Conservation (phyloP, 805 yeast genomes). For the Hanseniaspora hatyaiensis region DNA sequence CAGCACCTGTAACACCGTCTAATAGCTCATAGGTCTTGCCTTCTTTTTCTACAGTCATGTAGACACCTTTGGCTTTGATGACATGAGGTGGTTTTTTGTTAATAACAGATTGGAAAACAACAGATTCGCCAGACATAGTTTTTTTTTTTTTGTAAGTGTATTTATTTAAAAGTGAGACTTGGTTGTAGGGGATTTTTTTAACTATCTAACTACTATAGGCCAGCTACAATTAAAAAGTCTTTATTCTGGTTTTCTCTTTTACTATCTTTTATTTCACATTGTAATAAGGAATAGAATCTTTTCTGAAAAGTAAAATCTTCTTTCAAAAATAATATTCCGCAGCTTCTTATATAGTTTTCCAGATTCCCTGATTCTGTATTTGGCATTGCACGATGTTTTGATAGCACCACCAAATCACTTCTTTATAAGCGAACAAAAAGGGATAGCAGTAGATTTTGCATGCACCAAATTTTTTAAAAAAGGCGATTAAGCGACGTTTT, state of each 20-base stretch:
- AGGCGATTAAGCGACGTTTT: no score
- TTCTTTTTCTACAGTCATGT: slow-evolving; percentile 33
- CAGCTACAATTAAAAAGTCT: not conserved
- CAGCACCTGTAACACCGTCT: slow-evolving; percentile 45
- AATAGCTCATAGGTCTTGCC: slow-evolving; percentile 32
- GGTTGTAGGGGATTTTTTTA: no score
- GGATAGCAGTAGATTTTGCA: no score
- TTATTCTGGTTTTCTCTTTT: not conserved
- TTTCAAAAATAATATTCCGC: no score
- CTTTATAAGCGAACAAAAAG: no score
- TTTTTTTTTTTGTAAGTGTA: not conserved
- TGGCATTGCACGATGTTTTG: no score
- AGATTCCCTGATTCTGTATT: no score
- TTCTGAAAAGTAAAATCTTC: no score
- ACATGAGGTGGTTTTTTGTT: slow-evolving; percentile 32
- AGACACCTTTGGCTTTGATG: slow-evolving; percentile 35
- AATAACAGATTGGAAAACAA: slow-evolving; percentile 36
- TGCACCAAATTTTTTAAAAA: no score
- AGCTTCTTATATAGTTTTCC: no score
- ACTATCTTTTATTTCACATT: not conserved
- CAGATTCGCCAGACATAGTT: slow-evolving; percentile 24
- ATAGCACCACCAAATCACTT: no score
- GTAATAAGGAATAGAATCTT: not conserved
- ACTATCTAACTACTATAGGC: no score
- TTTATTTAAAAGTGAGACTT: not conserved